phyloP scores from a whole-genome alignment of 345 rosid species.

The Cochlearia excelsa region DNA sequence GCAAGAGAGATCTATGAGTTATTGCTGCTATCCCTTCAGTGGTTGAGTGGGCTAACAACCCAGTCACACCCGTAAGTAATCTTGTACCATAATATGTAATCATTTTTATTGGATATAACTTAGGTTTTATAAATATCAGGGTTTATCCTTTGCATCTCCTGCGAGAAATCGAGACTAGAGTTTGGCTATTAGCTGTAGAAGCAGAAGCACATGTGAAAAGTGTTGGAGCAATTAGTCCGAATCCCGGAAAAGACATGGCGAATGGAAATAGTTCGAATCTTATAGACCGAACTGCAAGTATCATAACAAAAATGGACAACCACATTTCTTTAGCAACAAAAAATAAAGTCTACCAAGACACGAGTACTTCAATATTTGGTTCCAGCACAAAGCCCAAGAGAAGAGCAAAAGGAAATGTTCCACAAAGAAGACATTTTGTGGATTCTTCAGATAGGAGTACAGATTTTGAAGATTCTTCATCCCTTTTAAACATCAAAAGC shows the following conservation, averaged over 20 bases:
- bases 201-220: conserved; percentile 82
- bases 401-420: conserved; percentile 69
- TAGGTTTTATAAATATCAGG: conserved; percentile 41
- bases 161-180: conserved; percentile 95
- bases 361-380: conserved; percentile 44
- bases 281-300: conserved; percentile 76
- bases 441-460: conserved; percentile 54
- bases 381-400: conserved; percentile 62
- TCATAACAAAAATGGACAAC: conserved; percentile 87
- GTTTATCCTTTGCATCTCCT: conserved; percentile 90
- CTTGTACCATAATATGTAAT: conserved; percentile 13
- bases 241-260: conserved; percentile 41
- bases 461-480: conserved; percentile 61
- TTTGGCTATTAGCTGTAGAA: conserved; percentile 97
- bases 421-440: conserved; percentile 53
- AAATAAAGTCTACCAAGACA: conserved; percentile 62
- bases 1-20: conserved; percentile 86
- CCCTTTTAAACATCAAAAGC: conserved; percentile 42
- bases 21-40: conserved; percentile 85
- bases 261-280: conserved; percentile 58
- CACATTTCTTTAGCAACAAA: conserved; percentile 69
- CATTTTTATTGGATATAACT: conserved; percentile 23
- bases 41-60: conserved; percentile 94
- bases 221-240: conserved; percentile 55
- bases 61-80: conserved; percentile 72